Evolutionary conservation across 768 basidiomycete species (phyloP), one percentile per base, ranked within the genome.

Genomic region (Hygrophoropsis aurantiaca): DNA sequence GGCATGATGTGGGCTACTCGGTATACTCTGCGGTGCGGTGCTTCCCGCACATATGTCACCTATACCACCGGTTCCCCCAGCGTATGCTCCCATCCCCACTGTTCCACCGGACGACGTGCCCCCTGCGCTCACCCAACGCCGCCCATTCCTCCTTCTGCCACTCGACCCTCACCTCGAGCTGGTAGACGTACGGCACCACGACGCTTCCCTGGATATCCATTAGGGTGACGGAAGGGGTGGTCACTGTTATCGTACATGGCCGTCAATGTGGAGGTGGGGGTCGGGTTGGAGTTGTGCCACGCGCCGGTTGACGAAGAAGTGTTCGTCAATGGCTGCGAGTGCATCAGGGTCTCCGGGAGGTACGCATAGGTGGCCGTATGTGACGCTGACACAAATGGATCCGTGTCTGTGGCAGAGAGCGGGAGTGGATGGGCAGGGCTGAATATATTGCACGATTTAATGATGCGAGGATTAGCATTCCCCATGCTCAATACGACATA

Each of bases 201-300:
- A 95, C 92, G 2, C 91, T 83, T 4, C 97, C 97, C 69, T 99
- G 97, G 27, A 99, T 86, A 63, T 98, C 97, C 87, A 99, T 92
- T 37, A 98, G 71, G 1, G 97, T 97, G 60, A 99, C 98, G 2
- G 92, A 94, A 0, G 97, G 95, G 2, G 81, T 92, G 2, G 88
- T 84, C n/a, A n/a, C n/a, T n/a, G n/a, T n/a, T n/a, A 23, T 92
- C 91, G 3, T n/a, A n/a, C n/a, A n/a, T n/a, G n/a, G n/a, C n/a
- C n/a, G n/a, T n/a, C n/a, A 11, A 35, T 39, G 16, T 13, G 16
- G 15, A 13, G 21, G 18, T 33, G 33, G 3, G n/a, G 25, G n/a
- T 39, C 53, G n/a, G n/a, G n/a, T n/a, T n/a, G n/a, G n/a, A n/a
- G n/a, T n/a, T n/a, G 53, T 45, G 92, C 95, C 3, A 87, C 90